Base-by-base conservation (phyloP, 495 filamentous ascomycete genomes). In the Filosporella fistucella region DNA sequence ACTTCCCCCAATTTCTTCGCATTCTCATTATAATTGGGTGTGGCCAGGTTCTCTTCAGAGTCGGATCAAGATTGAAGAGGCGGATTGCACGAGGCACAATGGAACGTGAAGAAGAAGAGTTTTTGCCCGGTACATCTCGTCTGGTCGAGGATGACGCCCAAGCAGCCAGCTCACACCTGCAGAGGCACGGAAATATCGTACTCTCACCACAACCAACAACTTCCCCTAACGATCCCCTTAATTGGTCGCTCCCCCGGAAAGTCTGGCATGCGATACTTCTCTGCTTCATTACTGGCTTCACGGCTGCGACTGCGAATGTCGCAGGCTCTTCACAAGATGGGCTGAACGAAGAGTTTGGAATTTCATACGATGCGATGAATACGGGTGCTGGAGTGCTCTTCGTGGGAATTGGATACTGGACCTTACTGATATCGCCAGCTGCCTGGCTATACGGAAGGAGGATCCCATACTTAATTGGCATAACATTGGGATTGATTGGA, bases 181-280 rank as follows among this genome's bases (percentile, higher is more conserved):
- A 34, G 21, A 42, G 36, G 12, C 47, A 50, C 26, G 47, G 47
- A n/a, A 54, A 68, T 28, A 54, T 73, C 18, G 34, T 73, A 14
- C 61, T 75, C 26, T 66, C 69, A 1, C 50, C 50, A 2, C 50
- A 53, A 21, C 50, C 50, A 6, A 42, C 50, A 2, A 18, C n/a
- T 18, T 53, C 50, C 10, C 50, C 44, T 2, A 48, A 53, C n/a
- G 50, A 53, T 26, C 50, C 50, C 8, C 50, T 53, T 24, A 53
- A 53, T 42, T 53, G 50, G 50, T 48, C 50, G 22, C 18, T 57
- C 14, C 61, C 58, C 33, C 71, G 67, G 36, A 81, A 81, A 22
- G 35, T 25, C 14, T 50, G 47, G 47, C 47, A 50, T 43, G 39
- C 21, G n/a, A 13, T 41, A 12, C 32, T 50, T 2, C 38, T 50